phyloP scores from a whole-genome alignment of 2,329 filamentous ascomycete genomes.

The Fusarium sp. region DNA sequence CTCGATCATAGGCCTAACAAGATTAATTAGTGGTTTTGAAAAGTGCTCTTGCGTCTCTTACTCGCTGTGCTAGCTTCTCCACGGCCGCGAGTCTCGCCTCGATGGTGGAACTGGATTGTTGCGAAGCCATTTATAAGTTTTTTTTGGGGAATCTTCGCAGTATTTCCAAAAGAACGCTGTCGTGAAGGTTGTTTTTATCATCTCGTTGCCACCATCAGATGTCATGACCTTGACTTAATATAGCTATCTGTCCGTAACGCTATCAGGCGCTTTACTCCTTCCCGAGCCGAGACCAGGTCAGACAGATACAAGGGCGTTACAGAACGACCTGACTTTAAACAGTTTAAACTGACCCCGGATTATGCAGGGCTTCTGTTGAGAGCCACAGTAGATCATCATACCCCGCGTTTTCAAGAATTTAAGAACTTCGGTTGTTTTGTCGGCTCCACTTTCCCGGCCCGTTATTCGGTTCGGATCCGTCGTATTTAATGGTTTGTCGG shows the following conservation, averaged over 20 bases:
- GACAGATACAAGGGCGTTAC: too few relatives aligned
- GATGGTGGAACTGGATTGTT: fast-evolving
- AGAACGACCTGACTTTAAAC: background rate
- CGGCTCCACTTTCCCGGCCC: background rate
- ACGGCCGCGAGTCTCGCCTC: background rate
- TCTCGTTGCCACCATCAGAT: fast-evolving
- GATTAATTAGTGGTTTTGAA: fast-evolving
- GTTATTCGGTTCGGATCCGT: background rate
- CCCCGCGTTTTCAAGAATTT: background rate
- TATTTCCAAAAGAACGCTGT: too few relatives aligned
- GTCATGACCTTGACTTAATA: background rate
- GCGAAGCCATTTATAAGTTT: background rate
- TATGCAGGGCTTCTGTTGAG: fast-evolving
- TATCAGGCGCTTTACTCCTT: background rate
- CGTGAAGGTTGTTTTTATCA: too few relatives aligned
- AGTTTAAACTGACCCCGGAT: background rate
- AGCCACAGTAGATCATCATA: background rate
- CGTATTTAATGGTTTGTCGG: background rate
- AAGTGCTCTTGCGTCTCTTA: fast-evolving
- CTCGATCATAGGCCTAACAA: background rate
- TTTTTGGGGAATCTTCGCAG: too few relatives aligned
- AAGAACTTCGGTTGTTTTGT: background rate
- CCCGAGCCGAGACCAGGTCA: background rate
- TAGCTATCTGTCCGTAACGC: fast-evolving
- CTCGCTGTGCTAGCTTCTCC: background rate